These are phyloP conservation scores for Erodium chrysanthum DNA, from an alignment of 441 rosid genomes.

Conservation along the genomic window DNA sequence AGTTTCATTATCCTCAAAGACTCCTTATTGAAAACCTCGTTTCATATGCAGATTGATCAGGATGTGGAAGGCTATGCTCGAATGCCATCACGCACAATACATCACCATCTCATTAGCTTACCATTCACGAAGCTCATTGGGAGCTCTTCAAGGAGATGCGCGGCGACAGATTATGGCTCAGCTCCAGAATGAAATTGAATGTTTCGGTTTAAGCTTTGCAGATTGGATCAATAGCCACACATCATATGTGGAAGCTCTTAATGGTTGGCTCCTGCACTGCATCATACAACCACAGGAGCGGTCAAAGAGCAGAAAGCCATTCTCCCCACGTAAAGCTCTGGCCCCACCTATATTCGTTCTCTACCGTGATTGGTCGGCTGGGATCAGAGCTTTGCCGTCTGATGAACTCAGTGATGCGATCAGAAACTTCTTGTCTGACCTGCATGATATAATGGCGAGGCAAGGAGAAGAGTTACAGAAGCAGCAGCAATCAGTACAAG, in stretches of 20 bases:
- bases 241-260: conserved; percentile 60
- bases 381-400: conserved; percentile 54
- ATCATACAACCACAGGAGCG: conserved; percentile 65
- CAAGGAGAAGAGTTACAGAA: conserved; percentile 23
- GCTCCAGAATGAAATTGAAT: conserved; percentile 60
- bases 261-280: conserved; percentile 75
- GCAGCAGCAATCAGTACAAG: conserved; percentile 15
- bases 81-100: conserved; percentile 85
- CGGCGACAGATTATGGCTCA: conserved; percentile 43
- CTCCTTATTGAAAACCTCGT: neutral
- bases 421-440: conserved; percentile 45
- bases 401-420: conserved; percentile 54
- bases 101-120: conserved; percentile 87
- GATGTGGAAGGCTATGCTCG: conserved; percentile 96
- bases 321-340: conserved; percentile 61
- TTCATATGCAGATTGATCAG: conserved; percentile 47
- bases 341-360: conserved; percentile 78
- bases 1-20: neutral
- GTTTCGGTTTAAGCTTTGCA: conserved; percentile 71
- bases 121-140: conserved; percentile 46
- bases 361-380: conserved; percentile 68
- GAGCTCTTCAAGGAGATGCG: conserved; percentile 29
- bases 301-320: conserved; percentile 42
- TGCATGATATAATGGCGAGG: conserved; percentile 36
- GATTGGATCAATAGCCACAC: conserved; percentile 60